These are phyloP conservation scores for Agastache rugosa DNA, from an alignment of 257 asterid species.

Conservation along the genomic window DNA sequence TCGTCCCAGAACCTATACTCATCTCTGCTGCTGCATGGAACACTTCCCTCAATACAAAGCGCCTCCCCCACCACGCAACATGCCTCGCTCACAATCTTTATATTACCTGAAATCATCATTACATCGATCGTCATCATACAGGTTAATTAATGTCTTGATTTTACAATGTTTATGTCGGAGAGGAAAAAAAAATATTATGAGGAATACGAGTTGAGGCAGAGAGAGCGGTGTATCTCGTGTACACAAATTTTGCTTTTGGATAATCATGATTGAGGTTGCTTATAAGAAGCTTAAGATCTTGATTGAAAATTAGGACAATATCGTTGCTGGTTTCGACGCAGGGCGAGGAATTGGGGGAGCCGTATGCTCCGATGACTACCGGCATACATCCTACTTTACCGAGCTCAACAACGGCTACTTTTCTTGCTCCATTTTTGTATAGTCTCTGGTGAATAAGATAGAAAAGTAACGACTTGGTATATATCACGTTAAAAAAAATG, in stretches of 20 bases:
- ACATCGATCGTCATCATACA: too few species aligned
- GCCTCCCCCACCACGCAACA: constrained; percentile 34
- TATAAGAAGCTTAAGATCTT: constrained; percentile 37
- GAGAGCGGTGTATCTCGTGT: constrained; percentile 5
- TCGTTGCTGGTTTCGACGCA: constrained; percentile 45
- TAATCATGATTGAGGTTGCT: constrained; percentile 36
- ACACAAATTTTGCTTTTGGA: constrained; percentile 42
- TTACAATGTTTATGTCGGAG: too few species aligned
- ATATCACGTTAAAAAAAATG: too few species aligned
- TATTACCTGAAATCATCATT: constrained; percentile 3
- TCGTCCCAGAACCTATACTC: constrained; percentile 46
- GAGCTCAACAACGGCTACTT: constrained; percentile 40
- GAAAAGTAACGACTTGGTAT: neutral
- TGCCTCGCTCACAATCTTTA: constrained; percentile 33
- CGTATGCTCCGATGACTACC: constrained; percentile 33
- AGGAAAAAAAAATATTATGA: too few species aligned
- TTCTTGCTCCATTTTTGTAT: constrained; percentile 57
- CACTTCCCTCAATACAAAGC: constrained; percentile 36
- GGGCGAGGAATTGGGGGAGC: constrained; percentile 36
- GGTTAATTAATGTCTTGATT: too few species aligned
- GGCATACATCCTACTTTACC: constrained; percentile 53
- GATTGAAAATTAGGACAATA: constrained; percentile 35
- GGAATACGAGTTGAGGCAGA: neutral
- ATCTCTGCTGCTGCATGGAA: constrained; percentile 39
- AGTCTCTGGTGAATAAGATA: constrained; percentile 35